These are phyloP conservation scores for Acanthamoeba castellanii DNA, from an alignment of 208 protist species.

Conservation along the genomic window DNA sequence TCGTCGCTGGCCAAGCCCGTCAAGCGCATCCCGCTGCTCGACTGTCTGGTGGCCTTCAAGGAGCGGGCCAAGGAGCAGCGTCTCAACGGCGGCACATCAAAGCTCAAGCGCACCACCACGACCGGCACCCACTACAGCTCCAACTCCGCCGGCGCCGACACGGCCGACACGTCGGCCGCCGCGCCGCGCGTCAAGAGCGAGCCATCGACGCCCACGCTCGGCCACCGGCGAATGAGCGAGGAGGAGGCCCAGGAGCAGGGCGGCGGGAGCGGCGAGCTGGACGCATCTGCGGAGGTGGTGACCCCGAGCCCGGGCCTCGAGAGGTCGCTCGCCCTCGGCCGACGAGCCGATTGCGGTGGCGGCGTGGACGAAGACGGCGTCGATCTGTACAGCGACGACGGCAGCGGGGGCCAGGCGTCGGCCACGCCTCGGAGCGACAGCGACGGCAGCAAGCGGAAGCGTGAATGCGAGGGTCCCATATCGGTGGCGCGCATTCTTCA, in stretches of 20 bases:
- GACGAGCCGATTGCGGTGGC: not conserved
- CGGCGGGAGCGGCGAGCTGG: too few species aligned
- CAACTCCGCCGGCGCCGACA: too few species aligned
- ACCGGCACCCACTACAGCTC: not conserved
- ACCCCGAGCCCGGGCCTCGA: not conserved
- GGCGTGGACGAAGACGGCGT: not conserved
- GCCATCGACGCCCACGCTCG: not conserved
- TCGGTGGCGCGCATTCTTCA: slow-evolving; percentile 27
- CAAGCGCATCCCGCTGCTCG: slow-evolving; percentile 29
- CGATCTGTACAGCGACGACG: too few species aligned
- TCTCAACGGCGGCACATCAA: not conserved
- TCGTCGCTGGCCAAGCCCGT: slow-evolving; percentile 21
- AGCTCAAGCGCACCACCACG: not conserved
- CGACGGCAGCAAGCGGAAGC: not conserved
- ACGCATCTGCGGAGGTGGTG: too few species aligned
- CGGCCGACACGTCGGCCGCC: not conserved
- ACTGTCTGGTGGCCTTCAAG: slow-evolving; percentile 19
- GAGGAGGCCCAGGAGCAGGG: slow-evolving; percentile 13
- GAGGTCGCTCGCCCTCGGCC: not conserved
- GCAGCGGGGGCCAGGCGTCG: too few species aligned
- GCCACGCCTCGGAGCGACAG: not conserved
- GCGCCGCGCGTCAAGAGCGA: not conserved
- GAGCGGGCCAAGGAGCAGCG: not conserved
- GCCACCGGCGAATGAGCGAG: not conserved
- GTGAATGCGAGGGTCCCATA: not conserved